Conservation (phyloP, 1,284 basidiomycete genomes). For the Sutorius eximius region DNA sequence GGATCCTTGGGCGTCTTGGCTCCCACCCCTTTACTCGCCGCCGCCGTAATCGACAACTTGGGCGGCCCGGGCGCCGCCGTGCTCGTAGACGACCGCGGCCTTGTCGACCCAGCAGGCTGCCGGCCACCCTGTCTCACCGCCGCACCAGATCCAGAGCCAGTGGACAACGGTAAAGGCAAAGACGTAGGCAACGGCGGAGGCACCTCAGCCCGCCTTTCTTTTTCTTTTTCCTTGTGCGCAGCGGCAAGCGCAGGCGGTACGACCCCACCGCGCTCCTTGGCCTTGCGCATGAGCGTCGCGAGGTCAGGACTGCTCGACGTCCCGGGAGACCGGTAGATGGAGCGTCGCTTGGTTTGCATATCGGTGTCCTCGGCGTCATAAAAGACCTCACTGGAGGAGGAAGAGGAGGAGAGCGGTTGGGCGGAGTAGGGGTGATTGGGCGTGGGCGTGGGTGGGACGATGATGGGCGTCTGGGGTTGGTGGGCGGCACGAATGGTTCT, state of each 20-base stretch:
- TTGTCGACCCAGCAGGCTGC: conserved; percentile 17
- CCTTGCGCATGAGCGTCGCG: conserved; percentile 78
- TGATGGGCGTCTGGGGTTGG: conserved; percentile 47
- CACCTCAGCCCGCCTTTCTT: conserved; percentile 40
- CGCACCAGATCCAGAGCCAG: no score
- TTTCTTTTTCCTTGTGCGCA: conserved; percentile 44
- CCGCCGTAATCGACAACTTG: conserved; percentile 33
- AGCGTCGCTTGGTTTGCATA: conserved; percentile 71
- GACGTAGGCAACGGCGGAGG: conserved; percentile 48
- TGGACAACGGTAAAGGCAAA: no score
- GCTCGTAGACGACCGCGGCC: conserved; percentile 39
- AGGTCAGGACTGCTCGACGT: conserved; percentile 88
- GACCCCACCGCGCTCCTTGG: conserved; percentile 61
- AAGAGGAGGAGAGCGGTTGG: conserved; percentile 37
- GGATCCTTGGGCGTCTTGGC: conserved; percentile 30
- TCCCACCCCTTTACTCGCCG: conserved; percentile 19
- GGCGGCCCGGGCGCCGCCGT: conserved; percentile 28
- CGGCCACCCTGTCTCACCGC: background rate
- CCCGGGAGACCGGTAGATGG: conserved; percentile 83
- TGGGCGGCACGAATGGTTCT: conserved; percentile 38
- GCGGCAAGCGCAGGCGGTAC: conserved; percentile 34
- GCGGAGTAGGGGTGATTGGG: conserved; percentile 34
- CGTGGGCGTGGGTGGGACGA: conserved; percentile 60
- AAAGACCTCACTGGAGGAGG: conserved; percentile 55
- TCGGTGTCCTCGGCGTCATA: conserved; percentile 66